Conservation (phyloP, 2,329 filamentous ascomycete species). For the Tolypocladium pustulatum region DNA sequence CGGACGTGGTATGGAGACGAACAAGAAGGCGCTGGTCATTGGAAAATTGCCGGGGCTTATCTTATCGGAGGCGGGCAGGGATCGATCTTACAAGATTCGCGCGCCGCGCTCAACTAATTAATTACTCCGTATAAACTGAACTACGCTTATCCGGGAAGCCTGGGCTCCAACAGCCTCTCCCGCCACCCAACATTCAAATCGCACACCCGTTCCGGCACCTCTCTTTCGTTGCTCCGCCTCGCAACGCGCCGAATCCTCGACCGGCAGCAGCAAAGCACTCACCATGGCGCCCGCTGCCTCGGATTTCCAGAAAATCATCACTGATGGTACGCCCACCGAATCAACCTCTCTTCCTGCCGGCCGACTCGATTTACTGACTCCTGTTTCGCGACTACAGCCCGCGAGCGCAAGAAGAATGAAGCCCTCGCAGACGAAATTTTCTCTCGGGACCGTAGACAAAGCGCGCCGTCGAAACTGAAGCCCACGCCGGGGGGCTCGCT, state of each 20-base stretch:
- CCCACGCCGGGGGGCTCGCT: slow-evolving; percentile 43
- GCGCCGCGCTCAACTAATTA: background rate
- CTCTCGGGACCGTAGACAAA: slow-evolving; percentile 46
- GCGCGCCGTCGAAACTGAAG: slow-evolving; percentile 41
- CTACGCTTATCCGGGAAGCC: too few relatives aligned
- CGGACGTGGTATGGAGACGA: background rate
- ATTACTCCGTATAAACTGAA: too few relatives aligned
- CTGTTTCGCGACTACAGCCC: slow-evolving; percentile 28
- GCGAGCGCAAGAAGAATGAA: slow-evolving; percentile 62
- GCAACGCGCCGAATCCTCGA: background rate
- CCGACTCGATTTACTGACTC: background rate
- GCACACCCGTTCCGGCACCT: background rate
- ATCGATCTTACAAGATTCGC: background rate
- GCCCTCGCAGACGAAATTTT: slow-evolving; percentile 64
- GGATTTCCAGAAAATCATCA: slow-evolving; percentile 46
- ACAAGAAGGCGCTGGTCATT: background rate
- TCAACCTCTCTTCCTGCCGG: background rate
- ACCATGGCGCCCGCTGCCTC: slow-evolving; percentile 32
- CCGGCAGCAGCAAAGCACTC: background rate
- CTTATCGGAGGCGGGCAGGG: slow-evolving; percentile 3
- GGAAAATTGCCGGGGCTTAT: slow-evolving; percentile 4
- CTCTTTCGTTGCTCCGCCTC: background rate
- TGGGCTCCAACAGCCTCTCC: background rate
- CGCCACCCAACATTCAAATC: background rate
- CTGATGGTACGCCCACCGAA: slow-evolving; percentile 29